Evolutionary conservation across 192 early-diverging fungal genomes (phyloP), one percentile per base, ranked within the genome.

Genomic region (Coemansia sp.): DNA sequence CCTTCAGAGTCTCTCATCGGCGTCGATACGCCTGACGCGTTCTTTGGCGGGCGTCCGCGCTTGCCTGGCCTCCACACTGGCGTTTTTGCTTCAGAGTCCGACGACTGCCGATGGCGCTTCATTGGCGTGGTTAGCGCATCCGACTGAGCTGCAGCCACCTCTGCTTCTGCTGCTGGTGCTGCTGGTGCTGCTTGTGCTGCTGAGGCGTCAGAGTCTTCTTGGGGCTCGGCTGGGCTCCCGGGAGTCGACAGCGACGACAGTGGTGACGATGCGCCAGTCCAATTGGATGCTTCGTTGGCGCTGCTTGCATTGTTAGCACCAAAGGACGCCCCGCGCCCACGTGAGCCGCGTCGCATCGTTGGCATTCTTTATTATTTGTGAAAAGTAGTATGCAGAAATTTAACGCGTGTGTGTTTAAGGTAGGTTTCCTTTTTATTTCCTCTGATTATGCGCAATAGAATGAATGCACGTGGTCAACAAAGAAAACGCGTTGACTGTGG

Each of bases 181-280:
- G 4, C 32, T 32, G 32, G 32, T 32, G 32, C 32, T 32, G 32
- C 32, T 4, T 32, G 3, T 54, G 21, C 51, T 26, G 21, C 51
- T 3, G 21, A 39, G 32, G 32, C 32, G 32, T 32, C 32, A 21
- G 37, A 19, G 39, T 51, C 51, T 22, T 49, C 51, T 19, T 9
- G 51, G 21, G 21, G 76, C 2, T 41, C 55, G 2, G 22, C 67
- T 12, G 57, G 62, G 45, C 71, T 73, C 0, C 67, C 77, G 0
- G 77, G 68, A 39, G 71, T 74, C 13, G 78, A 80, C 18, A 80
- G 46, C 12, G 78, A 80, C 3, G 78, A 80, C 46, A 80, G 46
- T 16, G 78, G 70, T 5, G 78, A 80, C 7, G 78, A 63, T 4
- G 66, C 39, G 8, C 54, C 63, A 0, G 73, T 66, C 78, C 78